Evolutionary conservation across 495 filamentous ascomycete genomes (phyloP).

Genomic region (Aeminium ludgeri): DNA sequence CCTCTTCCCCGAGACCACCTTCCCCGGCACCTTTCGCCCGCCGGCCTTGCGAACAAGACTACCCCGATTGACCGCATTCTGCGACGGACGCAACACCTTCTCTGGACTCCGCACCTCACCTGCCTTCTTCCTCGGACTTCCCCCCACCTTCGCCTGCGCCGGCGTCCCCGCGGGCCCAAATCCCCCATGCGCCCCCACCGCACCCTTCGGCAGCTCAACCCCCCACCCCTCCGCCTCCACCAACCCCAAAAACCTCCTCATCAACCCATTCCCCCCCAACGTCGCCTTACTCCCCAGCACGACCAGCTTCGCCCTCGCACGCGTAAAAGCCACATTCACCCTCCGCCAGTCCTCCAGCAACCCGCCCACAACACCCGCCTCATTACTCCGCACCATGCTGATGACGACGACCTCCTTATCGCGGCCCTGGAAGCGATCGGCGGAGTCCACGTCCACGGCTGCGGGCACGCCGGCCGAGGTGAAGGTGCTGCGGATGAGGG

Average conservation of each 20-base stretch:
- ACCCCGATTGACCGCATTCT: conserved; percentile 8
- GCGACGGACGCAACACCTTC: conserved; percentile 5
- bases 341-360: conserved; percentile 79
- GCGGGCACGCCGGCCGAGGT: conserved; percentile 13
- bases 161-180: conserved; percentile 3
- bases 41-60: neutral
- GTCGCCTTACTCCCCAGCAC: conserved; percentile 70
- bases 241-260: conserved; percentile 54
- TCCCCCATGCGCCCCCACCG: conserved; percentile 15
- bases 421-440: conserved; percentile 87
- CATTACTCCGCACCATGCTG: conserved; percentile 71
- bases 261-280: conserved; percentile 55
- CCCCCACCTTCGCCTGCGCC: neutral
- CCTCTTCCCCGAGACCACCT: conserved; percentile 2
- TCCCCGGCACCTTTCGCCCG: conserved; percentile 2
- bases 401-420: conserved; percentile 88
- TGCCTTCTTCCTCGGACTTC: neutral
- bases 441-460: conserved; percentile 82
- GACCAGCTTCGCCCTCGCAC: conserved; percentile 76
- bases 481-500: conserved; percentile 31
- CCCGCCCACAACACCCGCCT: conserved; percentile 63
- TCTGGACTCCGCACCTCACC: neutral
- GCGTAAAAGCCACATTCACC: conserved; percentile 88
- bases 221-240: conserved; percentile 62
- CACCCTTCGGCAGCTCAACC: conserved; percentile 46